Evolutionary conservation across 306 rosid species (phyloP), one percentile per base, ranked within the genome.

Genomic region (Cicer chorassanicum): DNA sequence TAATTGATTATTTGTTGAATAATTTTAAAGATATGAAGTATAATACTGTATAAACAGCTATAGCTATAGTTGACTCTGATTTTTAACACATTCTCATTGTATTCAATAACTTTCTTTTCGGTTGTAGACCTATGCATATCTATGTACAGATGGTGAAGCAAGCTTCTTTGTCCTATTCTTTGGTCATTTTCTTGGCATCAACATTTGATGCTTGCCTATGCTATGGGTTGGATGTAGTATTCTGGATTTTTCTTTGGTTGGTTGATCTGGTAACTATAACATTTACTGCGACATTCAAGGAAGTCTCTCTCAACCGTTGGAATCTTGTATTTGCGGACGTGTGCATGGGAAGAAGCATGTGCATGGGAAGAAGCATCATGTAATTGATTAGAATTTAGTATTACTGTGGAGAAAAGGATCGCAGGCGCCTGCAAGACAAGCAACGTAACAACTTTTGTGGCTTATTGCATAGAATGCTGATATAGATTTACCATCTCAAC

Each of bases 1-100:
- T 24, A 46, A 67, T 65, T 21, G 70, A 43, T 68, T 34, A 39
- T 77, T 72, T 54, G 59, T 38, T 62, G 68, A 81, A 43, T 48
- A 64, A 55, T 21, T 19, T 54, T 24, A 40, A 63, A 64, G 45
- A 50, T 29, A 61, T 67, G 71, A 67, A 10, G 8, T 60, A 59
- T 59, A 59, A 38, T 50, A 9, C 44, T 16, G 39, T 59, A 8
- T 15, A 39, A 39, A 70, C 44, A 51, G 41, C 63, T 34, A 51
- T 57, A 62, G 57, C 48, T 64, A 44, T 67, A 53, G 11, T 73
- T 43, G 51, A 61, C 34, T 67, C 5, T 10, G 39, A 24, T 41
- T 42, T 60, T 36, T 53, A 38, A 69, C 24, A 66, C 63, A 9
- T 69, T n/a, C 21, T 74, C 38, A 44, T 29, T 18, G 14, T 18